Percentiles rank a stretch among this genome's conserved stretches.
Evolutionary conservation across 2,329 filamentous ascomycete genomes (phyloP).

Genomic region (Cadophora sp.): DNA sequence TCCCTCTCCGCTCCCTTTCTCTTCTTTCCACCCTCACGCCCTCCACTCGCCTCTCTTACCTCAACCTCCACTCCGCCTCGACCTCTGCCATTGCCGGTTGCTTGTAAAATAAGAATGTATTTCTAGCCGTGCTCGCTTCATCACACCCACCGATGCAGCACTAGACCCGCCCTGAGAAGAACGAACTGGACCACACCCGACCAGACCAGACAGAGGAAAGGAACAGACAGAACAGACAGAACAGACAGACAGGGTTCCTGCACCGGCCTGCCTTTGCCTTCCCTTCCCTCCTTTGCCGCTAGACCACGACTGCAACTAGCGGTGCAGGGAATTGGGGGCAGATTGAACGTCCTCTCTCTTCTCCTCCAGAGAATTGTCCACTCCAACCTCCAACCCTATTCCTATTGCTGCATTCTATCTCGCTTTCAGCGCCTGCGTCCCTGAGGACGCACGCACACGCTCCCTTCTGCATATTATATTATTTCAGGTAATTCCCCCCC

Average conservation of each 20-base stretch:
- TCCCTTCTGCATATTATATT: constrained; percentile 19
- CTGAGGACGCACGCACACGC: constrained; percentile 20
- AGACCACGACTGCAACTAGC: constrained; percentile 4
- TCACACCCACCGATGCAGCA: background rate
- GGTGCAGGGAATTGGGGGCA: constrained; percentile 1
- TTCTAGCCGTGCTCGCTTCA: constrained; percentile 1
- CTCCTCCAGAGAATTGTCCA: constrained; percentile 10
- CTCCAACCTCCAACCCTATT: constrained; percentile 14
- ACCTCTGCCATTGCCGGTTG: constrained; percentile 5
- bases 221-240: background rate
- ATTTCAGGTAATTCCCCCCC: constrained; percentile 16
- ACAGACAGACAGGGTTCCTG: background rate
- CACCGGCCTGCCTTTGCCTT: background rate
- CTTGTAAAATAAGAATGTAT: constrained; percentile 16
- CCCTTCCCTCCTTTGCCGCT: background rate
- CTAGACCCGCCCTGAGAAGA: constrained; percentile 10
- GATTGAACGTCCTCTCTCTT: constrained; percentile 9
- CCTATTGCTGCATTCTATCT: constrained; percentile 19
- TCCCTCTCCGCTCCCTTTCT: background rate
- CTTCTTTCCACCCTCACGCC: background rate
- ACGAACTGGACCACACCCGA: background rate
- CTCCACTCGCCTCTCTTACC: constrained; percentile 3
- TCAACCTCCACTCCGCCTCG: constrained; percentile 1
- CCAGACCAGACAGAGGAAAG: background rate
- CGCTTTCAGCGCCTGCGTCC: constrained; percentile 19